Base-by-base conservation (phyloP, 2,329 filamentous ascomycete species). In the Alternaria metachromatica region DNA sequence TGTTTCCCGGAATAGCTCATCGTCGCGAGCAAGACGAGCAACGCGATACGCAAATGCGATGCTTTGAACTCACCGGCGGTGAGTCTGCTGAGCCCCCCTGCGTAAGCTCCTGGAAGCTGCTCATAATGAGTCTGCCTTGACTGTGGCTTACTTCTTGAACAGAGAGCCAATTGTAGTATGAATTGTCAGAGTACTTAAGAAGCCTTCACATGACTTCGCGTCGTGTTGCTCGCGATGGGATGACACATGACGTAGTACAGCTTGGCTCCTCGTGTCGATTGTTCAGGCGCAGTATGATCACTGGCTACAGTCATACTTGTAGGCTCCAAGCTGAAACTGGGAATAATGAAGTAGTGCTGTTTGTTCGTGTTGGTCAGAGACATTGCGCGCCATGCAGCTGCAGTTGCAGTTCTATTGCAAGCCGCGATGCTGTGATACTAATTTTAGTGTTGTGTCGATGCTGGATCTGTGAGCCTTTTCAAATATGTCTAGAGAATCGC, bases 181-280 rank as follows among this genome's bases (percentile, higher is more conserved):
- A 44, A 44, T 59, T 60, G 64, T 62, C 55, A 55, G 51, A 15
- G 37, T 61, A 41, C 18, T 3, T 25, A 45, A 48, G 65, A 59
- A 68, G 64, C 64, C 55, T 25, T 62, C 73, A 73, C 69, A 69
- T 73, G 71, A 72, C 61, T 70, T 66, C 71, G 70, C 65, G 71
- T 73, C 67, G 68, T 55, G 65, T 66, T 62, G 45, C 44, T 70
- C 64, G 67, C 28, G 28, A 23, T 51, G 12, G 28, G 30, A 33
- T 37, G 26, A 41, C 10, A 30, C 6, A n/a, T 60, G 58, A 28
- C 50, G 55, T 64, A 46, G 18, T 28, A 25, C 23, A 46, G 57
- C 51, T 51, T 62, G 58, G 28, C 41, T 21, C 33, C 12, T 45
- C 48, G 63, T 51, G 33, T 51, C 43, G 55, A 58, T 37, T 57